phyloP scores from a whole-genome alignment of 139 green algal species.

The Chlamydomonas sp. region DNA sequence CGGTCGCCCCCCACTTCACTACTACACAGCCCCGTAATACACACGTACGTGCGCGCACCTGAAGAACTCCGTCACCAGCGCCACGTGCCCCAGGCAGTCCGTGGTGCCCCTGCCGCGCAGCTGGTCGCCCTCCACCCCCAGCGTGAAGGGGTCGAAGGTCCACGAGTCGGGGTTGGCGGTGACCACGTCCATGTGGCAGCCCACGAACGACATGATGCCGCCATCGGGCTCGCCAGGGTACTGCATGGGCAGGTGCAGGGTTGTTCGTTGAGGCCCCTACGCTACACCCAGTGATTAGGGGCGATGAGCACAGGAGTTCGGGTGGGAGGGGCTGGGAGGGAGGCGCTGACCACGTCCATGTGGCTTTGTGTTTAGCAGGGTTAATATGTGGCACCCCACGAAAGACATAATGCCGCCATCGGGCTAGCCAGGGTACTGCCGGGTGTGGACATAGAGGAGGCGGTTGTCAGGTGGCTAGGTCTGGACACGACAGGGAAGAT shows the following conservation, averaged over 20 bases:
- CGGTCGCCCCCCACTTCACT: too few species aligned
- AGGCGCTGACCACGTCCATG: constrained; percentile 69
- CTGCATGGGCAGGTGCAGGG: neutral
- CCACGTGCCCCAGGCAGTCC: constrained; percentile 85
- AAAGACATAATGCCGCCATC: constrained; percentile 68
- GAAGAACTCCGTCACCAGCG: constrained; percentile 79
- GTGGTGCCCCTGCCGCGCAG: constrained; percentile 78
- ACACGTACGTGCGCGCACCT: neutral
- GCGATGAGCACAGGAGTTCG: too few species aligned
- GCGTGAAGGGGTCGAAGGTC: constrained; percentile 78
- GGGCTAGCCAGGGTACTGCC: constrained; percentile 39
- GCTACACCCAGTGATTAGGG: too few species aligned
- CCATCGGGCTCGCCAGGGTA: constrained; percentile 42
- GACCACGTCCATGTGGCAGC: constrained; percentile 79
- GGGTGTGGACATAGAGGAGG: too few species aligned
- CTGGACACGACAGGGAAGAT: too few species aligned
- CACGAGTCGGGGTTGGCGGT: constrained; percentile 81
- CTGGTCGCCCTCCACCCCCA: constrained; percentile 70
- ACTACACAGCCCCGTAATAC: neutral
- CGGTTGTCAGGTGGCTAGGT: too few species aligned
- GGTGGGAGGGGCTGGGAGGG: neutral
- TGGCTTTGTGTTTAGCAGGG: constrained; percentile 20
- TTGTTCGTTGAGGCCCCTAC: too few species aligned
- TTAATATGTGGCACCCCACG: constrained; percentile 59
- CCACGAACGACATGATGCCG: constrained; percentile 75